These are phyloP conservation scores for Coemansia interrupta DNA, from an alignment of 192 early-diverging fungal genomes.

Conservation along the genomic window DNA sequence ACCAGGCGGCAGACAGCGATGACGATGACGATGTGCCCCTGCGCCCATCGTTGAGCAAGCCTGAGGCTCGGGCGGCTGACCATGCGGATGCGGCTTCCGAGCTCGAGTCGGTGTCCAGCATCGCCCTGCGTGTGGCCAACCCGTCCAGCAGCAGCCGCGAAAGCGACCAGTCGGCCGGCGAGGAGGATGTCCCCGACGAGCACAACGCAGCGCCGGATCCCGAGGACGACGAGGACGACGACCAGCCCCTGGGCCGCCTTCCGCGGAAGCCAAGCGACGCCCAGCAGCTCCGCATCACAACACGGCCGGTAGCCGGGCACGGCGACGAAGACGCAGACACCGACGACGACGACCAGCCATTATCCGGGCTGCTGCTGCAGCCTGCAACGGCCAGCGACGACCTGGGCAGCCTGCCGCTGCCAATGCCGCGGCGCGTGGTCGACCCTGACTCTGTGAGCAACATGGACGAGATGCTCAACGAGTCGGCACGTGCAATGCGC, in stretches of 20 bases:
- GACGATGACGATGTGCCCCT: constrained; percentile 2
- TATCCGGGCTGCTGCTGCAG: constrained; percentile 35
- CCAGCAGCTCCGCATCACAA: constrained; percentile 19
- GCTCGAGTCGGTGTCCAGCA: not conserved
- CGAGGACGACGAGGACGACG: constrained; percentile 29
- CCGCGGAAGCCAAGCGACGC: constrained; percentile 12
- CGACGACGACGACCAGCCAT: constrained; percentile 45
- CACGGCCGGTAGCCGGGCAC: not conserved
- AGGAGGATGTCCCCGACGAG: not conserved
- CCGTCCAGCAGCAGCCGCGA: constrained; percentile 1
- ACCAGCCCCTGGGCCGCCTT: constrained; percentile 29
- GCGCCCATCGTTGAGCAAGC: not conserved
- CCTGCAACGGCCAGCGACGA: constrained; percentile 23
- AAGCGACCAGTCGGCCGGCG: constrained; percentile 6
- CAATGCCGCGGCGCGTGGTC: constrained; percentile 32
- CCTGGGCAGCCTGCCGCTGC: constrained; percentile 37
- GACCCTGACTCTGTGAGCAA: constrained; percentile 38
- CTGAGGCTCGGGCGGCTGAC: not conserved
- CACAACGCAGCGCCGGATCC: not conserved
- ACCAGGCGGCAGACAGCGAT: not conserved
- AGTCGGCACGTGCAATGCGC: constrained; percentile 18
- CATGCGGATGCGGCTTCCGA: not conserved
- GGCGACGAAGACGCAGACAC: not conserved
- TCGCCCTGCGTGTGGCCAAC: constrained; percentile 1
- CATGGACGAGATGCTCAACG: constrained; percentile 32